phyloP scores from a whole-genome alignment of 1,284 basidiomycete species.

The Trametes pubescens region DNA sequence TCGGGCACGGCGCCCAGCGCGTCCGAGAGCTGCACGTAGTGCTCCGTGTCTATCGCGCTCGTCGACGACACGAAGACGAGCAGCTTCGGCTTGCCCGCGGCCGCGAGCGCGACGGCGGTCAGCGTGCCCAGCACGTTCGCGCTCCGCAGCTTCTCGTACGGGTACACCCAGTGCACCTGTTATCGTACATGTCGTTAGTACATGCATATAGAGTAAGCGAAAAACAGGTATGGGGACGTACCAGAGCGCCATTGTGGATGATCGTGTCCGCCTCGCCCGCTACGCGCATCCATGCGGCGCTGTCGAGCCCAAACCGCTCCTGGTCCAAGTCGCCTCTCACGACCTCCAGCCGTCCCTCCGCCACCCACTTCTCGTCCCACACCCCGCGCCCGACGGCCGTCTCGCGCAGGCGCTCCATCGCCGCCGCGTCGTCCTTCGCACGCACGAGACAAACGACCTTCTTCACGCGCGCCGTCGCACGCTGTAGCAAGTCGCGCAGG shows the following conservation, averaged over 20 bases:
- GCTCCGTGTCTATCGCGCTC: conserved; percentile 89
- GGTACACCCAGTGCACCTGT: conserved; percentile 99
- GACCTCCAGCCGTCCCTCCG: conserved; percentile 76
- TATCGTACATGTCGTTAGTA: conserved; percentile 2
- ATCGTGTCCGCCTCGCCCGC: conserved; percentile 85
- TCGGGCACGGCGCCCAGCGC: conserved; percentile 80
- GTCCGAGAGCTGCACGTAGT: conserved; percentile 92
- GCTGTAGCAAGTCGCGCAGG: conserved; percentile 80
- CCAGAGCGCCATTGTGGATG: conserved; percentile 96
- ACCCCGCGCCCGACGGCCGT: conserved; percentile 87
- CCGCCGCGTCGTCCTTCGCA: conserved; percentile 71
- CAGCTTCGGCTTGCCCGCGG: conserved; percentile 78
- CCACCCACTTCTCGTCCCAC: conserved; percentile 93
- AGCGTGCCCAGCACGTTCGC: conserved; percentile 94
- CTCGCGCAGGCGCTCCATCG: conserved; percentile 77
- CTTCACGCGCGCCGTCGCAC: conserved; percentile 62
- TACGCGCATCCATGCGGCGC: conserved; percentile 73
- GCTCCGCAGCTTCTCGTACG: conserved; percentile 92
- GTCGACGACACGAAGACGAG: conserved; percentile 96
- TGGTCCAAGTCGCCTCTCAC: conserved; percentile 89
- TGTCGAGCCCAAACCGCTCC: conserved; percentile 79
- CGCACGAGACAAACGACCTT: conserved; percentile 95
- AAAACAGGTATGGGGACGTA: conserved; percentile 51
- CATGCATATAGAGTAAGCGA: too few relatives aligned
- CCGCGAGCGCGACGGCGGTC: conserved; percentile 84